A percentile compares a stretch with the other conserved stretches of the same genome.
Evolutionary conservation across 176 grass and related monocot species (phyloP).

Genomic region (Musa schizocarpa): DNA sequence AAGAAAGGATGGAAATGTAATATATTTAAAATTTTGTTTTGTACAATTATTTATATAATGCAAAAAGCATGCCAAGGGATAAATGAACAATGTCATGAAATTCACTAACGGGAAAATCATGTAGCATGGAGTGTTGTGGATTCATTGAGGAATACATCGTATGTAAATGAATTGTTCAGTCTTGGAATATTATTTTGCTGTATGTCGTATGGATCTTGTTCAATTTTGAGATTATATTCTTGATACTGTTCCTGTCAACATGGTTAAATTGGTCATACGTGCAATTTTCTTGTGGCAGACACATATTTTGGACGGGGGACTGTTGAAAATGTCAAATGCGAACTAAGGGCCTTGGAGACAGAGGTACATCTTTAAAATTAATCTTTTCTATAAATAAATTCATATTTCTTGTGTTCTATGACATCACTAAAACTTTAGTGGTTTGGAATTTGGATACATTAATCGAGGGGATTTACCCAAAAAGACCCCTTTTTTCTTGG

Average conservation of each 20-base stretch:
- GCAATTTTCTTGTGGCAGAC: constrained; percentile 37
- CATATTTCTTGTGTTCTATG: not conserved
- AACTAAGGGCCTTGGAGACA: constrained; percentile 60
- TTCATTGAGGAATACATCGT: not conserved
- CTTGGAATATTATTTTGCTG: not conserved
- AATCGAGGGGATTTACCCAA: no score
- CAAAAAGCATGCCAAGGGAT: not conserved
- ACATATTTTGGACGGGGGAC: constrained; percentile 82
- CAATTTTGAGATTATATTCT: not conserved
- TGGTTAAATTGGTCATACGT: not conserved
- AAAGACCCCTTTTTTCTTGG: no score
- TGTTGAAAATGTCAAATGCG: constrained; percentile 84
- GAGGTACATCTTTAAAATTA: constrained; percentile 38
- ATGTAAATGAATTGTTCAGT: not conserved
- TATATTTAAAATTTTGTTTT: no score
- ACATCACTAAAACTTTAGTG: no score
- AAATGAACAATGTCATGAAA: not conserved
- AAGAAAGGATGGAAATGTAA: no score
- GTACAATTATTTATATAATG: no score
- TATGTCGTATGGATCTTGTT: not conserved
- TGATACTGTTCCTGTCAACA: not conserved
- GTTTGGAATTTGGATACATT: no score
- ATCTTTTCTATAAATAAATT: constrained; percentile 7
- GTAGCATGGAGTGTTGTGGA: not conserved
- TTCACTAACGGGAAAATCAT: not conserved